Evolutionary conservation across 257 asterid genomes (phyloP), one percentile per base, ranked within the genome.

Genomic region (Schizonepeta tenuifolia): DNA sequence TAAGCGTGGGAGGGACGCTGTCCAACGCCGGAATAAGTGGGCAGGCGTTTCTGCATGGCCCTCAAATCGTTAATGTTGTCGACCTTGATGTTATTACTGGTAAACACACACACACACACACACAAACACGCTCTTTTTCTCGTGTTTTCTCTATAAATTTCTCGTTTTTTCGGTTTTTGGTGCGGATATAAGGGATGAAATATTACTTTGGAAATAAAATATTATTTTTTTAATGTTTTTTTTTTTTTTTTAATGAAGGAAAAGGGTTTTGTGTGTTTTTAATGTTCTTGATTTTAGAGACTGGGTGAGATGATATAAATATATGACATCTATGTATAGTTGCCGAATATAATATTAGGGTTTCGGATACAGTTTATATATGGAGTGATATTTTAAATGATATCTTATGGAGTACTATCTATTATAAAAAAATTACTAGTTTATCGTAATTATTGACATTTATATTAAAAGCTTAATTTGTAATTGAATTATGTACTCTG

Each of bases 1-100:
- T 88, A 5, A 85, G 75, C 0, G 93, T 90, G n/a, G 96, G 95
- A 0, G 95, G 96, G 10, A 88, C 96, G 1, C 83, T 90, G 3
- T 90, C 97, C 1, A 88, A 90, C 59, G 97, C 81, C 0, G 97
- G 97, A 36, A 85, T 90, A 5, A 86, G 97, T 65, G 97, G 97
- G 1, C 97, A 90, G 11, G 2, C 90, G 0, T 88, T 85, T 47
- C 38, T 74, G 6, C 56, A 83, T 75, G 97, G 96, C 12, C 97
- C 97, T 41, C 96, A 90, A 62, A 88, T 90, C 7, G 60, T 31
- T 73, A 90, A 88, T 55, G 96, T 90, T 53, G 70, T 79, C 75
- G 85, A 90, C 67, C 77, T 90, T 64, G 93, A 90, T 24, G 85
- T 90, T 28, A 31, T 90, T 50, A 90, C 93, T 1, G 97, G 97